Base-by-base conservation (phyloP, 1,139 yeast genomes). In the Scheffersomyces quercinus region DNA sequence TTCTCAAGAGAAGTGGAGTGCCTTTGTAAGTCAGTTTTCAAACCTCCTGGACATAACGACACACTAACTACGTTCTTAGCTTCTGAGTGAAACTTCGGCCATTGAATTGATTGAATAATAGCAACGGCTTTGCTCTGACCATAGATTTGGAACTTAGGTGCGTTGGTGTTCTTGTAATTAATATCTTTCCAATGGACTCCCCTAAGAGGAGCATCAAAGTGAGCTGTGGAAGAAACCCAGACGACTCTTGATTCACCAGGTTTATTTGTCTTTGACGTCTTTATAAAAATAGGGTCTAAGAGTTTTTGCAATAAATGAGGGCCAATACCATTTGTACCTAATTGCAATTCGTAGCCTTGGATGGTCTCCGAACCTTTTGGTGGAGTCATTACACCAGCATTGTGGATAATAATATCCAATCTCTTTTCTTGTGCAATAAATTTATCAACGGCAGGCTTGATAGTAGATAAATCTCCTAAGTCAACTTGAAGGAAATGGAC, bases 361-460 rank as follows among this genome's bases (percentile, higher is more conserved):
- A 51, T 54, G 7, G 78, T 66, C 12, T 55, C 50, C 1, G 68
- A 50, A 10, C 67, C 67, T 11, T 55, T 54, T 10, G 70, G 67
- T 1, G 77, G 73, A 13, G 62, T 56, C 74, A 73, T 76, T n/a
- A 79, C 67, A 35, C 84, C 58, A 8, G 83, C 83, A 58, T 79
- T 77, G 51, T 76, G 75, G 39, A 78, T 66, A 13, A 75, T 66
- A 9, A 74, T 62, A 49, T 76, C 77, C 28, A 78, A 48, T n/a
- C 68, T 54, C 4, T 52, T 39, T 33, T 52, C 60, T 8, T 36
- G 47, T 28, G 47, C 42, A 44, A 62, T 49, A 40, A 78, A 59
- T 35, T 64, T 54, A 10, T 58, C 54, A 13, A 65, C 72, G 2
- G 73, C 79, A 2, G 71, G 68, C 47, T 66, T 70, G 40, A 79